Conservation (phyloP, 2,329 filamentous ascomycete genomes). For the Aspergillaceae sp. region DNA sequence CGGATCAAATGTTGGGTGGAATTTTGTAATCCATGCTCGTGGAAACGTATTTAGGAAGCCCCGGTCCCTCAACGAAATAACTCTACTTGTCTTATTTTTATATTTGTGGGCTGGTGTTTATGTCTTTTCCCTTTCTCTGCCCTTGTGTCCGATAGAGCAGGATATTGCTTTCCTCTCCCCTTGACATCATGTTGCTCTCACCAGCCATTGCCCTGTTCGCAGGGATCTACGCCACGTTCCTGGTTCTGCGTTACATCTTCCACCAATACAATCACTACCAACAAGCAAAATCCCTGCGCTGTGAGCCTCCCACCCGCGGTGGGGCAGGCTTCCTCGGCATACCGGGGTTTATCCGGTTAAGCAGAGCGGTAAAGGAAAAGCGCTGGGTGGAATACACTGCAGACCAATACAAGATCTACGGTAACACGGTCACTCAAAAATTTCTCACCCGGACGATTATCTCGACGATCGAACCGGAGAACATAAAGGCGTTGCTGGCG, state of each 20-base stretch:
- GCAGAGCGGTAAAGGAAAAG: conserved; percentile 18
- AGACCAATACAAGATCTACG: conserved; percentile 16
- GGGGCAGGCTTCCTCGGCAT: conserved; percentile 16
- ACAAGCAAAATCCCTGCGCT: conserved; percentile 19
- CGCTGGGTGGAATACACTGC: conserved; percentile 22
- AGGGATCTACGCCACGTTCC: conserved; percentile 13
- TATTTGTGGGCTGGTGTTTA: not conserved
- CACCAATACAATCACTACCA: conserved; percentile 15
- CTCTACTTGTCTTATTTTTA: not conserved
- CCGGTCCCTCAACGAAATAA: not conserved
- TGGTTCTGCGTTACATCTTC: conserved; percentile 15
- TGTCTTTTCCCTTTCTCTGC: not conserved
- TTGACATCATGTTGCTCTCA: conserved; percentile 15
- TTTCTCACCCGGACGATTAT: conserved; percentile 14
- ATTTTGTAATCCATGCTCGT: not conserved
- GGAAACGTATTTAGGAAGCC: not conserved
- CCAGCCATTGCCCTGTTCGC: conserved; percentile 11
- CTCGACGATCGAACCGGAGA: conserved; percentile 39
- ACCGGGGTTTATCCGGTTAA: conserved; percentile 15
- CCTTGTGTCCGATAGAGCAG: too few species aligned
- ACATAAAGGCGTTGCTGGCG: conserved; percentile 77
- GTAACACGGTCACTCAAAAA: conserved; percentile 17
- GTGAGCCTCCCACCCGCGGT: conserved; percentile 12
- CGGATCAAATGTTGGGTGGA: not conserved
- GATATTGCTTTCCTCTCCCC: not conserved